Conservation (phyloP, 805 yeast genomes). For the Sugiyamaella chiloensis region DNA sequence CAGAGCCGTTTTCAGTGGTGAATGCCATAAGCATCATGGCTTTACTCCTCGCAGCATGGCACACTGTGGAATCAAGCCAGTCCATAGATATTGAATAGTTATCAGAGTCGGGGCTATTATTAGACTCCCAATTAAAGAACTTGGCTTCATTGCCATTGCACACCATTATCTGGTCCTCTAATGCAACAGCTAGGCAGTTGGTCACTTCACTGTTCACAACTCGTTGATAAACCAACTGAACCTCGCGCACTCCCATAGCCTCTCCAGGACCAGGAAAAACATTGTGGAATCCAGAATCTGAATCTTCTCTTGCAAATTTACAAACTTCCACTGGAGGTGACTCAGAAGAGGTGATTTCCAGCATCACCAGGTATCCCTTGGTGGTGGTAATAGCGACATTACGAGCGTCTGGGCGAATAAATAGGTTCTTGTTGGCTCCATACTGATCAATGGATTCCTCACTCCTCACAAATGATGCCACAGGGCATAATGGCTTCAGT, state of each 20-base stretch:
- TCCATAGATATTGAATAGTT: constrained; percentile 21
- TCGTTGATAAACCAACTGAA: constrained; percentile 11
- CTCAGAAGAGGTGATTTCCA: constrained; percentile 20
- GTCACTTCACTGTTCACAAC: not conserved
- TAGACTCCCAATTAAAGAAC: not conserved
- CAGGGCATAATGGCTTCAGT: constrained; percentile 43
- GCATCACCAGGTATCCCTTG: constrained; percentile 22
- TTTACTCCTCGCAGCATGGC: constrained; percentile 24
- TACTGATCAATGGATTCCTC: constrained; percentile 42
- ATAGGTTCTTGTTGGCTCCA: constrained; percentile 45
- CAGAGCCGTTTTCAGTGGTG: constrained; percentile 27
- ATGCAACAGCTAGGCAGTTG: constrained; percentile 11
- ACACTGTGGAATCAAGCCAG: constrained; percentile 26
- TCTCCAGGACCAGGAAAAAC: constrained; percentile 40
- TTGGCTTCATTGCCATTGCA: constrained; percentile 11
- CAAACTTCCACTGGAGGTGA: constrained; percentile 18
- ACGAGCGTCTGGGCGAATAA: constrained; percentile 45
- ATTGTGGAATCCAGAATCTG: constrained; percentile 16
- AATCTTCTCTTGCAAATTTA: constrained; percentile 13
- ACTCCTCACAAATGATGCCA: constrained; percentile 47
- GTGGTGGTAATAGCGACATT: constrained; percentile 30
- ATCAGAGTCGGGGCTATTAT: constrained; percentile 9
- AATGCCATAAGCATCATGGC: constrained; percentile 34
- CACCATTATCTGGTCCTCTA: constrained; percentile 27
- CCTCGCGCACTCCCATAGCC: constrained; percentile 35